phyloP scores from a whole-genome alignment of 2,329 filamentous ascomycete species.

The Exophiala xenobiotica region DNA sequence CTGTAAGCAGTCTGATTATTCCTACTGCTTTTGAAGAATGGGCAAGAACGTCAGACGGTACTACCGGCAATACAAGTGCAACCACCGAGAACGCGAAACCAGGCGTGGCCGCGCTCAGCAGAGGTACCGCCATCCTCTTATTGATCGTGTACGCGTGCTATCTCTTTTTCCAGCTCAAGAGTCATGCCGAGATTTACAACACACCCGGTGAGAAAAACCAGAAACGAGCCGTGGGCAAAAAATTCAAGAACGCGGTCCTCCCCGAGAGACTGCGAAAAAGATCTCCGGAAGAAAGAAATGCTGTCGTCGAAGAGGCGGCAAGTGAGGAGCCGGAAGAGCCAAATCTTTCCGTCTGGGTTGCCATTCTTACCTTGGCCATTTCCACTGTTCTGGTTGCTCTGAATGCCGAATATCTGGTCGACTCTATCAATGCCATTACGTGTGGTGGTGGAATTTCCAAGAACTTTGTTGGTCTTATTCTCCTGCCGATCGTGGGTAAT shows the following conservation, averaged over 20 bases:
- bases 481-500: conserved; percentile 65
- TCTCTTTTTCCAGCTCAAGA: conserved; percentile 87
- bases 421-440: conserved; percentile 58
- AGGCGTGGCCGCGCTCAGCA: conserved; percentile 25
- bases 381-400: conserved; percentile 78
- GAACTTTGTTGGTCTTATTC: conserved; percentile 63
- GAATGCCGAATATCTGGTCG: conserved; percentile 66
- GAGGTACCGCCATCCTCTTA: conserved; percentile 68
- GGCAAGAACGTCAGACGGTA: conserved; percentile 38
- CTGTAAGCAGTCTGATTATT: conserved; percentile 79
- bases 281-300: conserved; percentile 2
- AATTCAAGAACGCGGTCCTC: conserved; percentile 26
- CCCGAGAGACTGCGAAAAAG: conserved; percentile 30
- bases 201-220: conserved; percentile 75
- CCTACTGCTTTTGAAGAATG: conserved; percentile 78
- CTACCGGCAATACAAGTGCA: conserved; percentile 6
- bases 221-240: conserved; percentile 43
- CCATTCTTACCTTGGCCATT: conserved; percentile 67
- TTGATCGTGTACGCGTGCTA: conserved; percentile 81
- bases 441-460: conserved; percentile 50
- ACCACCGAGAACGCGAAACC: conserved; percentile 25
- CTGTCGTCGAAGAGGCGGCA: conserved; percentile 14
- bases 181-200: conserved; percentile 77
- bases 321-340: conserved; percentile 74
- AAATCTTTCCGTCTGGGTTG: conserved; percentile 69